phyloP scores from a whole-genome alignment of 441 rosid genomes.

The Adansonia madagascariensis region DNA sequence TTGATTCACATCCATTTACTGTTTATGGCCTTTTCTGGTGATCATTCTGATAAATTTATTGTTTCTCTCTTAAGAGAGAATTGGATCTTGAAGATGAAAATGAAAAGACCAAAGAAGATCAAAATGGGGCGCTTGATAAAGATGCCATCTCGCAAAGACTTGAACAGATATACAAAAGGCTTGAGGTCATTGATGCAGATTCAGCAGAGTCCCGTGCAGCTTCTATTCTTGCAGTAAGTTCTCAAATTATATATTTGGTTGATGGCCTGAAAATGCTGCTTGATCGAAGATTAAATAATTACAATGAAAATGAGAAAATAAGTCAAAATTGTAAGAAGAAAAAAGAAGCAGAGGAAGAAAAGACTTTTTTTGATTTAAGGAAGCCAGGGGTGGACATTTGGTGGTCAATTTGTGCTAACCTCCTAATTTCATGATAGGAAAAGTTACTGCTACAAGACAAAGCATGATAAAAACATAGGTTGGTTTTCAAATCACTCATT shows the following conservation, averaged over 20 bases:
- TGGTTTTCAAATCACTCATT: background rate
- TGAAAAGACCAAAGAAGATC: constrained; percentile 50
- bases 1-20: constrained; percentile 9
- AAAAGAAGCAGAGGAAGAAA: background rate
- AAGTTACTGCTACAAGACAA: constrained; percentile 6
- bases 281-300: constrained; percentile 23
- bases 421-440: constrained; percentile 1
- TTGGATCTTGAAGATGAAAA: constrained; percentile 57
- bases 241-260: constrained; percentile 26
- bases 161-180: constrained; percentile 91
- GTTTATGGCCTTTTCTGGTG: constrained; percentile 18
- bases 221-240: constrained; percentile 90
- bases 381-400: background rate
- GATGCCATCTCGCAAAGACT: constrained; percentile 74
- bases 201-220: constrained; percentile 96
- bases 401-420: background rate
- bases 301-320: constrained; percentile 28
- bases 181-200: constrained; percentile 87
- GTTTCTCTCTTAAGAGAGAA: constrained; percentile 62
- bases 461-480: background rate
- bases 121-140: constrained; percentile 53
- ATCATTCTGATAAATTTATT: constrained; percentile 35
- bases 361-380: background rate
- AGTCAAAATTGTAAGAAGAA: constrained; percentile 8
- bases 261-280: constrained; percentile 10